Base-by-base conservation (phyloP, 371 early-diverging fungal species). In the Basidiobolus meristosporus region DNA sequence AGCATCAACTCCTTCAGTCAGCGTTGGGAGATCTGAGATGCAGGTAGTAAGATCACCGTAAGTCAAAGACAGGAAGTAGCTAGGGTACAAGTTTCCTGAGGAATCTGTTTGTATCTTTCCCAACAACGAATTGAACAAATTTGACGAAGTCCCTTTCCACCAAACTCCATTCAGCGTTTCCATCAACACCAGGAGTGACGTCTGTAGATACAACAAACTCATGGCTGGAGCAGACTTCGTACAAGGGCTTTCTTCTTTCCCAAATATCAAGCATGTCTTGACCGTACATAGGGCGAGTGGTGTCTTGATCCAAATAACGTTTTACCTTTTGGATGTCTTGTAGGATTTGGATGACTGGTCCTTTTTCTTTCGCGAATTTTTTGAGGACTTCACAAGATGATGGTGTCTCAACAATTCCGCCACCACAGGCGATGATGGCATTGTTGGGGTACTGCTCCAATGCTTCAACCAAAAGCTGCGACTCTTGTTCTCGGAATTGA, bases 371-470 rank as follows among this genome's bases (percentile, higher is more conserved):
- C 17, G 53, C 50, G 47, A 91, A 46, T 0, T n/a, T n/a, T n/a
- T n/a, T n/a, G n/a, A n/a, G n/a, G n/a, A 70, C 41, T 5, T 53
- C 47, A n/a, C 89, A 69, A 11, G 72, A 74, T n/a, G 53, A 70
- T 20, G 65, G 69, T 0, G 72, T 70, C 53, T 97, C 97, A 23
- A 97, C 80, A 43, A 92, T 76, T 12, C 97, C 97, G 12, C 97
- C 97, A 31, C 97, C 97, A 48, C 90, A 91, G 1, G 92, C 76
- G 41, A 93, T 71, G 6, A 97, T 64, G 39, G 76, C 60, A 31
- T 56, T 53, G 1, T 51, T 62, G 7, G 70, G 55, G 40, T 66
- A 47, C 33, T 65, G 48, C 10, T 36, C 46, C n/a, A n/a, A n/a
- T n/a, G n/a, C n/a, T n/a, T n/a, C n/a, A n/a, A n/a, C n/a, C 21